A percentile compares a stretch with the other conserved stretches of the same genome.
phyloP scores from a whole-genome alignment of 768 basidiomycete species.

The Phylloporus sp. region DNA sequence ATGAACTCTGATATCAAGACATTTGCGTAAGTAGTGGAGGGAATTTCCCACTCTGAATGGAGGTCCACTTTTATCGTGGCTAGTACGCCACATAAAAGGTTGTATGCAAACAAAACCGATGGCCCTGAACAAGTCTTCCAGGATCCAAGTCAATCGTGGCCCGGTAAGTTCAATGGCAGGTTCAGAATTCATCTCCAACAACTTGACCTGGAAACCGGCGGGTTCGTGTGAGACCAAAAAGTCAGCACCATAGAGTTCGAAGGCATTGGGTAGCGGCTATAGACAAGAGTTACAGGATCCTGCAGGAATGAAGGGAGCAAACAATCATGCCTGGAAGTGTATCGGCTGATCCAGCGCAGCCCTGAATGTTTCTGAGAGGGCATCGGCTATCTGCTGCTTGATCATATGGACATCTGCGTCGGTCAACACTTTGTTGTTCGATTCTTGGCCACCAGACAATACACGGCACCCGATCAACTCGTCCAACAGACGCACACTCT shows the following conservation, averaged over 20 bases:
- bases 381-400: constrained; percentile 53
- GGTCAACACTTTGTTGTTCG: constrained; percentile 18
- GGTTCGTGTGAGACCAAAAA: constrained; percentile 62
- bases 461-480: constrained; percentile 70
- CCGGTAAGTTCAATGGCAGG: constrained; percentile 96
- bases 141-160: constrained; percentile 69
- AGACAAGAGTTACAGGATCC: not conserved
- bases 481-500: constrained; percentile 69
- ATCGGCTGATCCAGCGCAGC: constrained; percentile 79
- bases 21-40: constrained; percentile 56
- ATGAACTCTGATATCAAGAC: constrained; percentile 53
- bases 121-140: constrained; percentile 73
- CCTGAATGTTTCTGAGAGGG: constrained; percentile 76
- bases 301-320: not conserved
- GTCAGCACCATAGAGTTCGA: constrained; percentile 94
- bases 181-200: constrained; percentile 92
- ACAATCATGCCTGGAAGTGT: constrained; percentile 68
- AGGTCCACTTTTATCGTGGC: not conserved
- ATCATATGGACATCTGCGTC: constrained; percentile 45
- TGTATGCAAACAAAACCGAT: constrained; percentile 64
- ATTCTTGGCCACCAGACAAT: constrained; percentile 30
- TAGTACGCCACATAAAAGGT: constrained; percentile 44
- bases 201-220: constrained; percentile 51
- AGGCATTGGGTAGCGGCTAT: constrained; percentile 84
- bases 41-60: constrained; percentile 53